Base-by-base conservation (phyloP, 352 stramenopile genomes). In the Phytophthora quininea region DNA sequence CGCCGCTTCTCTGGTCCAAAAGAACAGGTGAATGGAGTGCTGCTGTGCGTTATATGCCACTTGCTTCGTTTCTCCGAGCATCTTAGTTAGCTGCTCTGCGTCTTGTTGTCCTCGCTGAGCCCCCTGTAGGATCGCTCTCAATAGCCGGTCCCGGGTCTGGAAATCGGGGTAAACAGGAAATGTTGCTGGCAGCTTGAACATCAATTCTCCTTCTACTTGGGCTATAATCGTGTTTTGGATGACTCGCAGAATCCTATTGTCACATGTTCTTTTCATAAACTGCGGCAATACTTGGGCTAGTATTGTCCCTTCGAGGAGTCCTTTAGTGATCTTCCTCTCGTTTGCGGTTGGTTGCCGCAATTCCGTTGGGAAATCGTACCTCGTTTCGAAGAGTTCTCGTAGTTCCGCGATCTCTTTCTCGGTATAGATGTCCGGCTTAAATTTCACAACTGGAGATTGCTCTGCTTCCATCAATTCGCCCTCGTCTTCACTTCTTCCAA, bases 171-270 rank as follows among this genome's bases (percentile, higher is more conserved):
- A 53, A 1, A 60, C 40, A 12, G 54, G 54, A 9, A 60, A 60
- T 32, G 42, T 3, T 6, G 11, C 11, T 7, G 40, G 54, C 0
- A 60, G 42, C 0, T 11, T 42, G 14, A 60, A 53, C 40, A 53
- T 33, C 19, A 60, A 12, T 19, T 52, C 42, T 3, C 54, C 54
- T 53, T 61, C 43, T 7, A 37, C 54, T 11, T 61, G 54, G 9
- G 15, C 54, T 5, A 53, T 9, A 10, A 61, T 61, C 2, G 54
- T 61, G 14, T 61, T 61, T n/a, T 52, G 54, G 24, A 61, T 61
- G 1, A 53, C 8, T 1, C 54, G 14, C n/a, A 47, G 11, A 15
- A 53, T 53, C 4, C 3, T n/a, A 14, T 61, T 61, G 31, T 46
- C 15, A 12, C 29, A 31, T 2, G 43, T 54, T 3, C 54, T 29